phyloP scores from a whole-genome alignment of 148 eudicot species.

The Selenicereus undatus region DNA sequence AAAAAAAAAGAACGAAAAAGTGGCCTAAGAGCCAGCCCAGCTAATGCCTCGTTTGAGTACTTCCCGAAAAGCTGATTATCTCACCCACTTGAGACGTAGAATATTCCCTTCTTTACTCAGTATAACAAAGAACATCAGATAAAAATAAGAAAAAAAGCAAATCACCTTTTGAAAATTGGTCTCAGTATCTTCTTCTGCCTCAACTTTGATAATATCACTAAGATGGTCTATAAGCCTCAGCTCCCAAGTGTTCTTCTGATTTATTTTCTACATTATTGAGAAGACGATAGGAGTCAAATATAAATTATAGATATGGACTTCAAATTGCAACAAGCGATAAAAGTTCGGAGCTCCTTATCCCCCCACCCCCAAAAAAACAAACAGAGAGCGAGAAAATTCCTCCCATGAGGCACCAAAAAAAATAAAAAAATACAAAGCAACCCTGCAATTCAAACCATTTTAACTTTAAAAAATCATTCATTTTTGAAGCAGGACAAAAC shows the following conservation, averaged over 20 bases:
- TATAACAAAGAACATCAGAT: background rate
- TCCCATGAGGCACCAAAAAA: no score
- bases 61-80: background rate
- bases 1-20: background rate
- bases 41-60: background rate
- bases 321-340: background rate
- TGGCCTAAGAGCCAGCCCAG: background rate
- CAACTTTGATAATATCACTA: conserved; percentile 76
- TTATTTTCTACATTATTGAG: conserved; percentile 66
- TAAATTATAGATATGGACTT: background rate
- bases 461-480: no score
- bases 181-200: conserved; percentile 64
- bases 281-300: background rate
- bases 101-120: background rate
- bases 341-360: background rate
- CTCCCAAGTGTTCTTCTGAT: conserved; percentile 98
- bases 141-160: background rate
- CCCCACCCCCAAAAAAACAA: background rate
- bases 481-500: no score
- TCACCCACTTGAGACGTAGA: background rate
- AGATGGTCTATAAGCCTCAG: conserved; percentile 87
- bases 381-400: background rate
- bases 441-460: no score
- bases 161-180: conserved; percentile 91
- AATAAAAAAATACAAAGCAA: no score